Evolutionary conservation across 1,284 basidiomycete genomes (phyloP).

Genomic region (Uromyces viciae-fabae): DNA sequence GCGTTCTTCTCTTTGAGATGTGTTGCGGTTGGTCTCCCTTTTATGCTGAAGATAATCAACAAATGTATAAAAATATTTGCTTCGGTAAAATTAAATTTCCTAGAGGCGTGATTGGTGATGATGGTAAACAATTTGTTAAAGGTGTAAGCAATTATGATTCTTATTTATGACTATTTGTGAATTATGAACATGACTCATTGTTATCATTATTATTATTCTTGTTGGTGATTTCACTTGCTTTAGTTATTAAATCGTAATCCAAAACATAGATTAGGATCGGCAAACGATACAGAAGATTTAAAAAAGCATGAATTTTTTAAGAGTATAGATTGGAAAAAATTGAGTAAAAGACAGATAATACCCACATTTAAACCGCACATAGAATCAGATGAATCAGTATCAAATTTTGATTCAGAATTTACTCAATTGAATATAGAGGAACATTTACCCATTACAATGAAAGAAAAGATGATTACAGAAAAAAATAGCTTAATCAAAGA

Average conservation of each 20-base stretch:
- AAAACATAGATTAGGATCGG: slow-evolving; percentile 87
- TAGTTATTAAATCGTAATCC: slow-evolving; percentile 93
- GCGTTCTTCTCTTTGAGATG: slow-evolving; percentile 64
- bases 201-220: too few species aligned
- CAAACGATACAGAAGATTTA: slow-evolving; percentile 84
- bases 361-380: slow-evolving; percentile 98
- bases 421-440: slow-evolving; percentile 77
- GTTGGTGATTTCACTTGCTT: too few species aligned
- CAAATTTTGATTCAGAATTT: slow-evolving; percentile 98
- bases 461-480: not conserved
- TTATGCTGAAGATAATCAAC: slow-evolving; percentile 98
- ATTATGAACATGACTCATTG: too few species aligned
- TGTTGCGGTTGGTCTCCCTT: slow-evolving; percentile 99
- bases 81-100: slow-evolving; percentile 97
- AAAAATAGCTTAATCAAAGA: not conserved
- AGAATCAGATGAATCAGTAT: slow-evolving; percentile 94
- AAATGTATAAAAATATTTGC: slow-evolving; percentile 97
- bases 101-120: slow-evolving; percentile 91
- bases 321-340: slow-evolving; percentile 80
- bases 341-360: slow-evolving; percentile 83
- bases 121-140: slow-evolving; percentile 99
- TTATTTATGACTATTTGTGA: too few species aligned
- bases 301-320: slow-evolving; percentile 96
- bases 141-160: slow-evolving; percentile 59
- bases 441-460: slow-evolving; percentile 52